Conservation (phyloP, 2,329 filamentous ascomycete genomes). For the Fusarium siculi region DNA sequence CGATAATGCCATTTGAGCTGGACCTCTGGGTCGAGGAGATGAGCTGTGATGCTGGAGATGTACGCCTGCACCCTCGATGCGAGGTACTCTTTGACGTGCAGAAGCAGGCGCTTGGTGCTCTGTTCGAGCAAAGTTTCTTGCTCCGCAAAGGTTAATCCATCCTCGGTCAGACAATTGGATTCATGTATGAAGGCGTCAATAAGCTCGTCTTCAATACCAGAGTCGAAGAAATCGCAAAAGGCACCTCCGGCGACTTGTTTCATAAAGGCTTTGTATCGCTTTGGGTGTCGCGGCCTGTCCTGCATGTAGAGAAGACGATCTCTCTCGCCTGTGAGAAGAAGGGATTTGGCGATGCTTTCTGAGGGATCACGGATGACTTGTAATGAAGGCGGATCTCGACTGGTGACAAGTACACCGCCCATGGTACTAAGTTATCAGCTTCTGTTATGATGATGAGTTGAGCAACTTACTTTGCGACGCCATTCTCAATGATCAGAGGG, state of each 20-base stretch:
- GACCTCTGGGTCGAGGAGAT: constrained; percentile 42
- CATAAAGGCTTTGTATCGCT: constrained; percentile 51
- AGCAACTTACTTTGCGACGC: constrained; percentile 48
- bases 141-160: constrained; percentile 17
- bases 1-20: constrained; percentile 45
- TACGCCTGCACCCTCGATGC: constrained; percentile 41
- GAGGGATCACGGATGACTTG: constrained; percentile 31
- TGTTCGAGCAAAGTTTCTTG: constrained; percentile 21
- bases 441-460: fast-evolving
- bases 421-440: constrained; percentile 25
- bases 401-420: constrained; percentile 42
- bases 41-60: constrained; percentile 42
- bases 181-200: constrained; percentile 43
- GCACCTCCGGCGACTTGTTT: constrained; percentile 53
- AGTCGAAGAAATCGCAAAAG: constrained; percentile 46
- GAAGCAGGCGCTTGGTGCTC: constrained; percentile 14
- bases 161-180: constrained; percentile 18
- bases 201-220: constrained; percentile 40
- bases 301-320: constrained; percentile 35
- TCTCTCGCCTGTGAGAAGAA: constrained; percentile 34
- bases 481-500: constrained; percentile 53
- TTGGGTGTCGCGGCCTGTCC: constrained; percentile 32
- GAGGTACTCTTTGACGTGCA: constrained; percentile 41
- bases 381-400: constrained; percentile 38
- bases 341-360: constrained; percentile 20